These are phyloP conservation scores for Saturnispora zaruensis DNA, from an alignment of 805 yeast species.

Conservation along the genomic window DNA sequence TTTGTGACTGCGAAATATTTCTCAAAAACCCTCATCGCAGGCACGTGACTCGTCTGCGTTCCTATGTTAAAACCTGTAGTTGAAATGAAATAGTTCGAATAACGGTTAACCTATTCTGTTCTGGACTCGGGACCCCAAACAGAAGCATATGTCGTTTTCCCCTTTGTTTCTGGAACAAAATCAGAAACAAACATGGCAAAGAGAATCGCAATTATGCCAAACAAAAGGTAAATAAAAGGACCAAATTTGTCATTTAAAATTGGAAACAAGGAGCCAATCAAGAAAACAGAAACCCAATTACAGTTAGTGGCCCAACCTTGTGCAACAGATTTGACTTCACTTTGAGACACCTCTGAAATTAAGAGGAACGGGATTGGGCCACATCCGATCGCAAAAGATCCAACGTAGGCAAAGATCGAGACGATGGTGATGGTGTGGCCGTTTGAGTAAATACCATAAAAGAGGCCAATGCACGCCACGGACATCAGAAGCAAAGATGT, in stretches of 20 bases:
- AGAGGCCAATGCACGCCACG: conserved; percentile 50
- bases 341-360: conserved; percentile 81
- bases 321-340: conserved; percentile 71
- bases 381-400: conserved; percentile 81
- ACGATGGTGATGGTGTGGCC: conserved; percentile 44
- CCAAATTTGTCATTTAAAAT: conserved; percentile 56
- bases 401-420: conserved; percentile 66
- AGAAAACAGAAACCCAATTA: conserved; percentile 87
- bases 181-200: conserved; percentile 40
- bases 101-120: neutral
- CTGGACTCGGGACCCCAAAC: conserved; percentile 45
- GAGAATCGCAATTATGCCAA: conserved; percentile 48
- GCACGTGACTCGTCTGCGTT: conserved; percentile 14
- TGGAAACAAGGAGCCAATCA: conserved; percentile 78
- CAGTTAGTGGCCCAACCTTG: conserved; percentile 88
- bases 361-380: conserved; percentile 94
- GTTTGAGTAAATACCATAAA: conserved; percentile 49
- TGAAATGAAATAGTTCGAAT: too few relatives aligned
- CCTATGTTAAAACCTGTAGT: too few relatives aligned
- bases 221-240: conserved; percentile 68
- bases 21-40: conserved; percentile 1
- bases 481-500: conserved; percentile 64
- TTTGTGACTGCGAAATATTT: conserved; percentile 2
- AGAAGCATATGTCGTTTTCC: conserved; percentile 48
- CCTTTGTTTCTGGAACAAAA: conserved; percentile 71